Evolutionary conservation across 2,329 filamentous ascomycete species (phyloP), one percentile per base, ranked within the genome.

Genomic region (Fusarium euwallaceae): DNA sequence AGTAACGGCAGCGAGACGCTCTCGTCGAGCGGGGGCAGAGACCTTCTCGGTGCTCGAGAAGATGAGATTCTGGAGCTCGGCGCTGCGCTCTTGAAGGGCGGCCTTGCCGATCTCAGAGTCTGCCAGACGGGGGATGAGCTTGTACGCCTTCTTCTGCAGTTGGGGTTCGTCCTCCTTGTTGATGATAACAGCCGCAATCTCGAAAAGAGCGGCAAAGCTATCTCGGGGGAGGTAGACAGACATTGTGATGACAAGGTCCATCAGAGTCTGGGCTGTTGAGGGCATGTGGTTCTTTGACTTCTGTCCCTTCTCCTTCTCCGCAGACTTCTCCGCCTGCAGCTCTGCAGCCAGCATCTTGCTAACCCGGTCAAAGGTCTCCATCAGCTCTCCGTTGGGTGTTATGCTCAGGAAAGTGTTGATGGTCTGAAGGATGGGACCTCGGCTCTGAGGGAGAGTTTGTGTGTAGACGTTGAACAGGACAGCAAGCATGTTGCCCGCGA

Each of bases 391-490:
- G 14, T 86, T 88, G 1, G 94, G 93, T 0, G 95, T 94, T 78
- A 98, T 94, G 85, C 95, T 97, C 67, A 99, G 86, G 83, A 95
- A 98, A 6, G 95, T 92, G 83, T 98, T 98, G 86, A 98, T 97
- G 72, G 95, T 98, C 81, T 96, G 94, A 37, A 99, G 87, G 64
- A 99, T 97, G 22, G 94, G 95, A 0, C 95, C 95, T 76, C 97
- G 90, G 79, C 94, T 97, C 80, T 98, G 95, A 3, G 97, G 96
- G 29, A 99, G 88, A 1, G 97, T 99, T 83, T 98, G 94, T 74
- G 94, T 98, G 85, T 99, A 99, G 53, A 99, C 96, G 81, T 99
- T 99, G 88, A 99, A 98, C n/a, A 99, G 87, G 1, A 98, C 96
- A 8, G 97, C 95, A 48, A 99, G 90, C 84, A 99, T 90, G 79